phyloP scores from a whole-genome alignment of 176 grass and related monocot genomes.

The Avena eriantha region DNA sequence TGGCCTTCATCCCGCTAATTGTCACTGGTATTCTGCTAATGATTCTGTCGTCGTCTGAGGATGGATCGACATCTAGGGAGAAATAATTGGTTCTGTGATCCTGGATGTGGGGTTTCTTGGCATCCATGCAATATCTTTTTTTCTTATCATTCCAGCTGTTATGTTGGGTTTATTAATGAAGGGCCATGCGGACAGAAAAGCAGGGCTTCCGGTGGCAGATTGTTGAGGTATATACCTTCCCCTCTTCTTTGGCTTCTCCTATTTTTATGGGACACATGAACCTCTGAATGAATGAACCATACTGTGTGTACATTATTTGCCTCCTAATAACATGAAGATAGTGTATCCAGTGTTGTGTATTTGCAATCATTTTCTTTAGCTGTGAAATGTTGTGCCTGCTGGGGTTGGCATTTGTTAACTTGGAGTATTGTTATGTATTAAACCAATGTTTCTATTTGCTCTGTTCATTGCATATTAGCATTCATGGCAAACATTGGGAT shows the following conservation, averaged over 20 bases:
- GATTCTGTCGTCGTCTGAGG: not conserved
- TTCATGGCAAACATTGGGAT: not conserved
- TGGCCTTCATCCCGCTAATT: not conserved
- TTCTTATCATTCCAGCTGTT: not conserved
- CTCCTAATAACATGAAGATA: not conserved
- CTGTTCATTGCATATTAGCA: not conserved
- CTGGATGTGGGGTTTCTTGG: not conserved
- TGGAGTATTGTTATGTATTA: not conserved
- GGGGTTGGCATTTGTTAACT: not conserved
- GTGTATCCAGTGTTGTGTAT: not conserved
- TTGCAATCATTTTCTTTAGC: not conserved
- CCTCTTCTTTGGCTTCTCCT: too few relatives aligned
- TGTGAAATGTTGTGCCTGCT: not conserved
- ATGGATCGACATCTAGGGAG: conserved; percentile 3
- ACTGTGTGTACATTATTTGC: not conserved
- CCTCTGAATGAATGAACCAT: not conserved
- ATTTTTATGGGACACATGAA: too few relatives aligned
- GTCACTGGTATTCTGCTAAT: not conserved
- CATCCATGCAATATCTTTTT: not conserved
- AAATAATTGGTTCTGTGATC: not conserved
- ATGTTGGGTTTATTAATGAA: not conserved
- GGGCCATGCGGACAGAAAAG: not conserved
- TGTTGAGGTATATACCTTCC: conserved; percentile 20
- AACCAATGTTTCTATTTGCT: not conserved
- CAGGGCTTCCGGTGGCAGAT: not conserved